Evolutionary conservation across 352 stramenopile species (phyloP), one percentile per base, ranked within the genome.

Genomic region (Phytophthora pini): DNA sequence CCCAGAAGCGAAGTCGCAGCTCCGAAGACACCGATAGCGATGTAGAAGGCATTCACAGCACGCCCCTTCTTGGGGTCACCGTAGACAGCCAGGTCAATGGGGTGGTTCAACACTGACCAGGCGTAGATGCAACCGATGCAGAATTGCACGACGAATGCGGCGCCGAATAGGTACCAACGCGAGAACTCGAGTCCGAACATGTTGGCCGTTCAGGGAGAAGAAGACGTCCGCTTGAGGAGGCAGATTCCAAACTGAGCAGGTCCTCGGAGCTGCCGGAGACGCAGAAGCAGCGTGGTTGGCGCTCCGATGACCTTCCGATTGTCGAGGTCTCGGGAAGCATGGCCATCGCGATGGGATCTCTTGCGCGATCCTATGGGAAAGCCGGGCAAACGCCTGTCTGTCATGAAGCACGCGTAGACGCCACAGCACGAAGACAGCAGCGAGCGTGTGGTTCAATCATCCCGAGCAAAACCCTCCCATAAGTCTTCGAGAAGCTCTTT

Each of bases 41-140:
- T 90, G 72, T 89, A 92, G 58, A 92, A 90, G 5, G 81, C 64
- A 47, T 88, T 88, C 24, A 92, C 82, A 15, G 80, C 80, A 17
- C 72, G 72, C 31, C 75, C 80, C 45, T 79, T 77, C 24, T 60
- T 80, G 29, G 57, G 38, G 70, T 89, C 72, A 31, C 74, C 59
- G 60, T 88, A 89, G 22, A 88, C 61, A 29, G 76, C 70, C 44
- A 51, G 57, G 51, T 90, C 81, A 20, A 92, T 81, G 12, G 81
- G 80, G 61, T 80, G 74, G 67, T 92, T 92, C 61, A 89, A 74
- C 47, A 89, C 77, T 15, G 79, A 89, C 80, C 80, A 92, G 34
- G 80, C 74, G 72, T 92, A 92, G 55, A 92, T 77, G 51, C 76
- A 87, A 43, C 83, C 83, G 38, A 87, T 85, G 68, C 76, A 89